Evolutionary conservation across 225 moss, liverwort and hornwort genomes (phyloP), one percentile per base, ranked within the genome.

Genomic region (Bryoerythrophyllum caledonicum): DNA sequence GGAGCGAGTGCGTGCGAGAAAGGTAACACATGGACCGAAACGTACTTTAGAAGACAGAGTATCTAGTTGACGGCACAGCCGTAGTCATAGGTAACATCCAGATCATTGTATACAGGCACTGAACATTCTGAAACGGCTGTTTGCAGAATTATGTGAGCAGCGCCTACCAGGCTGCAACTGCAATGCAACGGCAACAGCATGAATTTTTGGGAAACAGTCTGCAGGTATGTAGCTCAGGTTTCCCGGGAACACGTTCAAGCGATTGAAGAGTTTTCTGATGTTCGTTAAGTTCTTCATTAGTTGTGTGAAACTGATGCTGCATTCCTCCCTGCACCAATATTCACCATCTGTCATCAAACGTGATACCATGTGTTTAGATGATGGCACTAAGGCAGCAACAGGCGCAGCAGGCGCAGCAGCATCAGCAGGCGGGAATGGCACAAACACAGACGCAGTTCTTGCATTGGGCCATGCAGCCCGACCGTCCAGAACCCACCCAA

Each of bases 151-250:
- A 79, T 56, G 67, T 87, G 24, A 87, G 84, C 64, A 81, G 81
- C 68, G 84, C 87, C 17, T 87, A 84, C 59, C 87, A 87, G 71
- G 84, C 87, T 74, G 87, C 87, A 25, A 79, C 65, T 63, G 84
- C 70, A 17, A 76, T 87, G 79, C 84, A 84, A 67, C 84, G 87
- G 21, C 87, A 87, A 53, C 87, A 87, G 60, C 87, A 87, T 65
- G 87, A 87, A 66, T 87, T 87, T 59, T 14, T 87, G 76, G 86
- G 86, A 70, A 87, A 87, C 66, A 83, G 83, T 68, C 70, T 84
- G 35, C 87, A 87, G 87, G 87, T 87, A 30, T 28, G 71, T 43
- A n/a, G 17, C 41, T 7, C 17, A n/a, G 73, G 23, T 20, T 76
- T 51, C 10, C 1, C 6, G 49, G 44, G 8, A 54, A 13, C 27